These are phyloP conservation scores for Trichosporon asahii DNA, from an alignment of 1,284 basidiomycete genomes.

Conservation along the genomic window DNA sequence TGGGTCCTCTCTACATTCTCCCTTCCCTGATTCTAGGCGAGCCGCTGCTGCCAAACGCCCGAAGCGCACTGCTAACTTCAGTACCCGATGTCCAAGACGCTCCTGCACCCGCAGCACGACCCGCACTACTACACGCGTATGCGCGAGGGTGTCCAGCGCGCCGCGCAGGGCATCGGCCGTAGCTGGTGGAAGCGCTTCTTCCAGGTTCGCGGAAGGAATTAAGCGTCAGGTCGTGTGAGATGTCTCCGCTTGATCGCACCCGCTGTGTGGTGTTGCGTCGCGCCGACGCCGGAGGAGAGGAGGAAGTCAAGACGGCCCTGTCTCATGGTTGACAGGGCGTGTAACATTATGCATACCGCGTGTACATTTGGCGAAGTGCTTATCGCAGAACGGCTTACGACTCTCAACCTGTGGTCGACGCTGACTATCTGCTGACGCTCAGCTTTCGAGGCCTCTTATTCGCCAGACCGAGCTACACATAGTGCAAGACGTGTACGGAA, in stretches of 20 bases:
- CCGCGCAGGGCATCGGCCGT: slow-evolving; percentile 40
- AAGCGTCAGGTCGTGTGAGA: neutral
- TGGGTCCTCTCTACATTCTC: too few species aligned
- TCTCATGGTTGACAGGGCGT: slow-evolving; percentile 33
- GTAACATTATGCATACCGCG: neutral
- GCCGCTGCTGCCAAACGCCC: too few species aligned
- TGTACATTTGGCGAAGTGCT: neutral
- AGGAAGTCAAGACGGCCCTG: slow-evolving; percentile 35
- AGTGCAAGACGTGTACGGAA: too few species aligned
- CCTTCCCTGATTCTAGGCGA: too few species aligned
- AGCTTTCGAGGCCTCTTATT: too few species aligned
- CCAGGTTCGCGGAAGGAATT: slow-evolving; percentile 44
- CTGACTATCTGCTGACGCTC: too few species aligned
- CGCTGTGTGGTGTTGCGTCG: too few species aligned
- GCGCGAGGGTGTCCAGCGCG: slow-evolving; percentile 40
- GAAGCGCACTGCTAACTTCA: slow-evolving; percentile 27
- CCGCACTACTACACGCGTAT: slow-evolving; percentile 45
- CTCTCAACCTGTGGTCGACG: too few species aligned
- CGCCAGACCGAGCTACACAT: too few species aligned
- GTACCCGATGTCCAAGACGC: slow-evolving; percentile 36
- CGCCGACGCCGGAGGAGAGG: neutral
- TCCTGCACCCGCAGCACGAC: slow-evolving; percentile 43
- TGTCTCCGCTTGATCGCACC: too few species aligned
- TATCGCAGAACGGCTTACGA: neutral
- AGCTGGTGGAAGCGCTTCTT: slow-evolving; percentile 50